Conservation (phyloP, 1,139 yeast species). For the Diutina scorzettiae region DNA sequence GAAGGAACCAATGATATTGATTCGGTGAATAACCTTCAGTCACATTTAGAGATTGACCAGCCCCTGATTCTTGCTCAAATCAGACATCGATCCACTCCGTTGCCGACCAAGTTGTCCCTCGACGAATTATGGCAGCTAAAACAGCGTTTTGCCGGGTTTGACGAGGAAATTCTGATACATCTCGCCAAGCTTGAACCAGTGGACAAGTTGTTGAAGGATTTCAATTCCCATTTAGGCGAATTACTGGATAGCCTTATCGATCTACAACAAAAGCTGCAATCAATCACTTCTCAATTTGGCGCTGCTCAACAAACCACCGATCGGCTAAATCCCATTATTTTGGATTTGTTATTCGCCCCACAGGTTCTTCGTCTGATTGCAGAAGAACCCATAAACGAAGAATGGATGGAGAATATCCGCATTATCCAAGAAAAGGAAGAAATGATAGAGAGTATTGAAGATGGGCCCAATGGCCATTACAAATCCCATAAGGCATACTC, state of each 20-base stretch:
- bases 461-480: conserved; percentile 16
- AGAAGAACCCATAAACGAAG: conserved; percentile 31
- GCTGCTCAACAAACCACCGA: conserved; percentile 44
- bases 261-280: conserved; percentile 39
- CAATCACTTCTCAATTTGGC: conserved; percentile 25
- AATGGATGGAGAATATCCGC: conserved; percentile 51
- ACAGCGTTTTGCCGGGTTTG: neutral
- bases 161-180: neutral
- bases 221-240: conserved; percentile 44
- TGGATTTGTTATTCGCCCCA: conserved; percentile 69
- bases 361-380: conserved; percentile 39
- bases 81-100: neutral
- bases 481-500: conserved; percentile 22
- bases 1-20: too few species aligned
- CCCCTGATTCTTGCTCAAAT: neutral
- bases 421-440: conserved; percentile 46
- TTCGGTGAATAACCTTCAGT: neutral
- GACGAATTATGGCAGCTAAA: neutral
- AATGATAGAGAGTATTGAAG: conserved; percentile 23
- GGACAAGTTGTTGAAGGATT: conserved; percentile 31
- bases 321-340: conserved; percentile 56
- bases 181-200: conserved; percentile 18
- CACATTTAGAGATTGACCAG: neutral
- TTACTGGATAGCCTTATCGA: conserved; percentile 50
- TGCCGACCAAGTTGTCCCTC: neutral